Percentiles rank a stretch among this genome's conserved stretches.
These are phyloP conservation scores for Gelatoporia subvermispora DNA, from an alignment of 768 basidiomycete species.

Conservation along the genomic window DNA sequence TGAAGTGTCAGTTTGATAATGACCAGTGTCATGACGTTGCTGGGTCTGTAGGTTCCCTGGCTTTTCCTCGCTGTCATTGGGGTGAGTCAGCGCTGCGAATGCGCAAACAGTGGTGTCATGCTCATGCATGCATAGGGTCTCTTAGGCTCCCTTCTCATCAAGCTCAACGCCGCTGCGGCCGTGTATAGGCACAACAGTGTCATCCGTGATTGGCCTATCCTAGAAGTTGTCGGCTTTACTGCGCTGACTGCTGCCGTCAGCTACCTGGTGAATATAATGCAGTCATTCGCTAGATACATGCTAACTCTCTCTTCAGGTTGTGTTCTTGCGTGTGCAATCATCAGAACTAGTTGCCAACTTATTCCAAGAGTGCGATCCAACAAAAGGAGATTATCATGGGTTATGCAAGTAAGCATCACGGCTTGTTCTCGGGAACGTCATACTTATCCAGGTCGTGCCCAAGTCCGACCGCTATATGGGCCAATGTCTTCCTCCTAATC, in stretches of 20 bases:
- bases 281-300: not conserved
- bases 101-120: not conserved
- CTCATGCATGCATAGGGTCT: constrained; percentile 41
- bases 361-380: constrained; percentile 75
- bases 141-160: constrained; percentile 61
- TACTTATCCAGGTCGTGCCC: not conserved
- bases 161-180: constrained; percentile 59
- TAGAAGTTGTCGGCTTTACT: constrained; percentile 58
- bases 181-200: constrained; percentile 54
- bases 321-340: constrained; percentile 68
- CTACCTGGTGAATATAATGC: constrained; percentile 43
- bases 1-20: constrained; percentile 35
- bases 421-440: not conserved
- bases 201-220: constrained; percentile 54
- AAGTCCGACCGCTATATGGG: constrained; percentile 61
- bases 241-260: constrained; percentile 68
- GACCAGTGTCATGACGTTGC: not conserved
- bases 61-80: constrained; percentile 54
- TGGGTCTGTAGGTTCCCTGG: constrained; percentile 59
- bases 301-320: constrained; percentile 38
- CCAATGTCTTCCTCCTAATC: constrained; percentile 63
- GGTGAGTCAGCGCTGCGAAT: not conserved
- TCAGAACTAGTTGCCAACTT: constrained; percentile 82
- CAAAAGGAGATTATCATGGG: constrained; percentile 63
- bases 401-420: constrained; percentile 65